These are phyloP conservation scores for Penicillium canescens DNA, from an alignment of 495 filamentous ascomycete genomes.

Conservation along the genomic window DNA sequence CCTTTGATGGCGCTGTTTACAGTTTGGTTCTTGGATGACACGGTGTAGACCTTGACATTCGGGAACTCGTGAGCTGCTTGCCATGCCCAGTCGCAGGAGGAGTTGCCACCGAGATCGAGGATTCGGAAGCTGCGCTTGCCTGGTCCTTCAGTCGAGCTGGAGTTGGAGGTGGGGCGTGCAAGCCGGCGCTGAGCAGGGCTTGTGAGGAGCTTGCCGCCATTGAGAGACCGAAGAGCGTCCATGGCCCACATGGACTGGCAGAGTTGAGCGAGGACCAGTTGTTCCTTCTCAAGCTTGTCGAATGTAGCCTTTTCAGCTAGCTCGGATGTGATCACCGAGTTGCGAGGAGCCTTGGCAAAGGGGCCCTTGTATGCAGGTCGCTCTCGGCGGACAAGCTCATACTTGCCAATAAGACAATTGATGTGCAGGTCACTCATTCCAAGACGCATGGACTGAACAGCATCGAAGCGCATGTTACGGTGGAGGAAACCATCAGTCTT, in stretches of 20 bases:
- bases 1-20: constrained; percentile 72
- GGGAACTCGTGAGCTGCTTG: constrained; percentile 81
- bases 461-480: constrained; percentile 82
- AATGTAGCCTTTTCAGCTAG: constrained; percentile 50
- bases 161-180: constrained; percentile 4
- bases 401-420: constrained; percentile 76
- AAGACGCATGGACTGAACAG: constrained; percentile 78
- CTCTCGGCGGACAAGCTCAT: constrained; percentile 55
- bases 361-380: constrained; percentile 51
- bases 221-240: constrained; percentile 71
- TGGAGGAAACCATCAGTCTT: constrained; percentile 78
- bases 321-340: constrained; percentile 42
- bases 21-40: constrained; percentile 67
- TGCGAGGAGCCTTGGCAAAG: constrained; percentile 53
- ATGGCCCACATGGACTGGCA: constrained; percentile 76
- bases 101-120: constrained; percentile 85
- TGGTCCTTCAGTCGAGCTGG: neutral
- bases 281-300: constrained; percentile 68
- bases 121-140: constrained; percentile 53
- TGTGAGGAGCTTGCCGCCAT: constrained; percentile 77
- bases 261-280: constrained; percentile 76
- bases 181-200: constrained; percentile 69
- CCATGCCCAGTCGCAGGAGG: constrained; percentile 93
- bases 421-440: constrained; percentile 62
- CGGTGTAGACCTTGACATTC: constrained; percentile 82